Evolutionary conservation across 1,284 basidiomycete species (phyloP).

Genomic region (Ganoderma leucocontextum): DNA sequence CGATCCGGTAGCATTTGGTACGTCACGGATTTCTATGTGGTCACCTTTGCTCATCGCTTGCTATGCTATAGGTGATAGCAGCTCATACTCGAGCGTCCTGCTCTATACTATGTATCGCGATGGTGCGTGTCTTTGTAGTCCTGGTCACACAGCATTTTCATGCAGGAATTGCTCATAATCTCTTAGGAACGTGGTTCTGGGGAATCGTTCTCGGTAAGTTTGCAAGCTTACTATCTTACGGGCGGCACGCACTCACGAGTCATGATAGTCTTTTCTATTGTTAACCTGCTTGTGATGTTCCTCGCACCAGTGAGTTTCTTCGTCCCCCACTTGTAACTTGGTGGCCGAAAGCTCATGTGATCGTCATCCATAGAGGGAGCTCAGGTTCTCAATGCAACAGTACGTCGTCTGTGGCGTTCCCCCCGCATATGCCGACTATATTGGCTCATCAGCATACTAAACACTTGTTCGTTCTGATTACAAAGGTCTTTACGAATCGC

Average conservation of each 20-base stretch:
- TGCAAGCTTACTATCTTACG: background rate
- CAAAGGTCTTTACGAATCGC: background rate
- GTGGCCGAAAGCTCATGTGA: background rate
- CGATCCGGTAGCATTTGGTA: slow-evolving; percentile 4
- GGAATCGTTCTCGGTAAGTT: background rate
- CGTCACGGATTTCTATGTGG: background rate
- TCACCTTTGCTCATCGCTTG: background rate
- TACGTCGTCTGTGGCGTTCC: background rate
- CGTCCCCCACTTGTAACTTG: background rate
- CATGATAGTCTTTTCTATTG: background rate
- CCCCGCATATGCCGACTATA: too few species aligned
- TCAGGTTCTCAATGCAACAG: slow-evolving; percentile 8
- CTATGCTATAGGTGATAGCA: background rate
- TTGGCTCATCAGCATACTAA: background rate
- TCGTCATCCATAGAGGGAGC: background rate
- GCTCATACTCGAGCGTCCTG: background rate
- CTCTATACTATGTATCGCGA: slow-evolving; percentile 9
- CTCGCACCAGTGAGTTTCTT: background rate
- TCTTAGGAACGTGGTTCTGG: slow-evolving; percentile 1
- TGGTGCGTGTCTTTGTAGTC: background rate
- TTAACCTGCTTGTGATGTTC: slow-evolving; percentile 13
- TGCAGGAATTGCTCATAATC: background rate
- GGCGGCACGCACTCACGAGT: background rate
- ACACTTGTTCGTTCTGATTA: too few species aligned
- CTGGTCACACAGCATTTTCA: background rate